Percentiles rank a stretch among this genome's conserved stretches.
Evolutionary conservation across 768 basidiomycete genomes (phyloP).

Genomic region (Suillus clintonianus): DNA sequence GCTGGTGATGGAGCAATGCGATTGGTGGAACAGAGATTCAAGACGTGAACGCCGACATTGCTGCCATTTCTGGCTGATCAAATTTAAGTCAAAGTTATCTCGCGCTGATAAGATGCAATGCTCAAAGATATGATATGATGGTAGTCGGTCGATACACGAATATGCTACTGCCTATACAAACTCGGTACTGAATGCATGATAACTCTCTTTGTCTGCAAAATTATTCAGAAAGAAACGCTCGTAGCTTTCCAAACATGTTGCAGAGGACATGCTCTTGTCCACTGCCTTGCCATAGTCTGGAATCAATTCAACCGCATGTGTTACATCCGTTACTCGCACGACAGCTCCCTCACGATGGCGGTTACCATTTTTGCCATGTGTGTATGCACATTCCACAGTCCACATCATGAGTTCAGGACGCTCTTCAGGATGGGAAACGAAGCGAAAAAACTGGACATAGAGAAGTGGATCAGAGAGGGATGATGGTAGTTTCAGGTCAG

Average conservation of each 20-base stretch:
- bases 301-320: neutral
- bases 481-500: neutral
- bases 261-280: neutral
- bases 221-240: neutral
- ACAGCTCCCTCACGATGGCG: neutral
- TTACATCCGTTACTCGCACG: neutral
- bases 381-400: neutral
- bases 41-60: too few species aligned
- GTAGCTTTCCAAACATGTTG: neutral
- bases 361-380: neutral
- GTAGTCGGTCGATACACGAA: neutral
- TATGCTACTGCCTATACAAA: neutral
- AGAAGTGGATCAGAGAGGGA: neutral
- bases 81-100: too few species aligned
- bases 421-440: neutral
- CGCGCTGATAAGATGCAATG: too few species aligned
- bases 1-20: too few species aligned
- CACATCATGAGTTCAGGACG: neutral
- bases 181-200: neutral
- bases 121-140: too few species aligned
- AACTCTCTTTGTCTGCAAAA: neutral
- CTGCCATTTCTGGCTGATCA: too few species aligned
- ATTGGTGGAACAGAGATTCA: too few species aligned
- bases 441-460: neutral
- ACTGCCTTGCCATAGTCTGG: neutral